A percentile compares a stretch with the other conserved stretches of the same genome.
Evolutionary conservation across 306 rosid species (phyloP).

Genomic region (Trifolium fragiferum): DNA sequence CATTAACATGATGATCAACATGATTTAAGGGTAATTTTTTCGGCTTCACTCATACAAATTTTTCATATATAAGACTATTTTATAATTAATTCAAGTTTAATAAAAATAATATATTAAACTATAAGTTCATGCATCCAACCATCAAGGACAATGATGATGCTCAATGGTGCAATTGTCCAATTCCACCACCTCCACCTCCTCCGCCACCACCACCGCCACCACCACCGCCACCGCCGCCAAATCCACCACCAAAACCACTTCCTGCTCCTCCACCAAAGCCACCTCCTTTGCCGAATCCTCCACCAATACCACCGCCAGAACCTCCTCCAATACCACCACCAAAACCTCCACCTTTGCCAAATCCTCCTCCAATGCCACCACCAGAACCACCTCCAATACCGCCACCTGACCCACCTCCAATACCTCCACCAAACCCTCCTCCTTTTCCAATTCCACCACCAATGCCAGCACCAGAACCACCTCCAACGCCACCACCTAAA

Average conservation of each 20-base stretch:
- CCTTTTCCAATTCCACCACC: conserved; percentile 30
- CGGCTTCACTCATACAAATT: neutral
- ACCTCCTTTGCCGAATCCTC: conserved; percentile 43
- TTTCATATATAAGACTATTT: neutral
- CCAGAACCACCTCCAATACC: conserved; percentile 50
- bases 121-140: conserved; percentile 41
- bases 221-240: conserved; percentile 37
- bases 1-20: conserved; percentile 23
- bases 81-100: neutral
- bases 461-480: conserved; percentile 7
- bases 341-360: conserved; percentile 25
- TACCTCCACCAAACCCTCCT: conserved; percentile 38
- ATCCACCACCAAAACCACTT: conserved; percentile 38
- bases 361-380: conserved; percentile 34
- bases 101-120: neutral
- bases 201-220: conserved; percentile 29
- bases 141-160: neutral
- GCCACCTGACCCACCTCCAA: conserved; percentile 45
- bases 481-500: conserved; percentile 7
- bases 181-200: conserved; percentile 39
- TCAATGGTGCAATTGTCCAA: conserved; percentile 59
- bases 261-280: conserved; percentile 49
- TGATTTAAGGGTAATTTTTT: neutral
- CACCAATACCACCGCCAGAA: conserved; percentile 48
- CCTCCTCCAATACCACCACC: conserved; percentile 46